These are phyloP conservation scores for Umbilicus rupestris DNA, from an alignment of 164 flowering plant species.

Conservation along the genomic window DNA sequence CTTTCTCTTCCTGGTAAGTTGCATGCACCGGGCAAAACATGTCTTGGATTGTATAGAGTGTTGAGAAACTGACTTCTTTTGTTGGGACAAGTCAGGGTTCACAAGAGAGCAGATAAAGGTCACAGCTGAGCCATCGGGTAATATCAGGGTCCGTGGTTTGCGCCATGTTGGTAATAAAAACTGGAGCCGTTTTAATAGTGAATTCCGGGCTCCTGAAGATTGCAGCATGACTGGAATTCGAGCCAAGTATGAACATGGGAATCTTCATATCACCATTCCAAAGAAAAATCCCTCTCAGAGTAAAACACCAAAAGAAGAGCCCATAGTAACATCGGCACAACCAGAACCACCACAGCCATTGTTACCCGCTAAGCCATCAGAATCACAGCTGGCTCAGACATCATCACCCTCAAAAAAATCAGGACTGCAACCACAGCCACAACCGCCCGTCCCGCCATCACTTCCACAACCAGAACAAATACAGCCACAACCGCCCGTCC, in stretches of 20 bases:
- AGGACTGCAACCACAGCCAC: background rate
- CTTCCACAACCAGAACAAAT: background rate
- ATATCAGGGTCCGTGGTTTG: background rate
- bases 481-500: background rate
- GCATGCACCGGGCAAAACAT: background rate
- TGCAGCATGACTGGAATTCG: constrained; percentile 3
- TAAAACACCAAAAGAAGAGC: constrained; percentile 1
- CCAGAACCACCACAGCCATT: background rate
- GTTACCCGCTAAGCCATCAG: background rate
- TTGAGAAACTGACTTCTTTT: background rate
- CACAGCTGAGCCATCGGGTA: background rate
- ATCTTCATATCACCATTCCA: background rate
- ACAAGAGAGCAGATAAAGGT: constrained; percentile 1
- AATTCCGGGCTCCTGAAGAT: background rate
- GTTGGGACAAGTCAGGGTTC: background rate
- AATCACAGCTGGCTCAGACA: background rate
- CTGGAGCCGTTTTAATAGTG: constrained; percentile 2
- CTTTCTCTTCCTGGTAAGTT: constrained; percentile 3
- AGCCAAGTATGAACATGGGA: background rate
- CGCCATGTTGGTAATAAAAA: background rate
- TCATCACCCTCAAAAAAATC: background rate
- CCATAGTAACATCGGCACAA: background rate
- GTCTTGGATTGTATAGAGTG: background rate
- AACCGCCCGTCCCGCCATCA: background rate
- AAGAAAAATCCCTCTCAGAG: background rate